phyloP scores from a whole-genome alignment of 2,329 filamentous ascomycete genomes.

The Apiospora arundinis region DNA sequence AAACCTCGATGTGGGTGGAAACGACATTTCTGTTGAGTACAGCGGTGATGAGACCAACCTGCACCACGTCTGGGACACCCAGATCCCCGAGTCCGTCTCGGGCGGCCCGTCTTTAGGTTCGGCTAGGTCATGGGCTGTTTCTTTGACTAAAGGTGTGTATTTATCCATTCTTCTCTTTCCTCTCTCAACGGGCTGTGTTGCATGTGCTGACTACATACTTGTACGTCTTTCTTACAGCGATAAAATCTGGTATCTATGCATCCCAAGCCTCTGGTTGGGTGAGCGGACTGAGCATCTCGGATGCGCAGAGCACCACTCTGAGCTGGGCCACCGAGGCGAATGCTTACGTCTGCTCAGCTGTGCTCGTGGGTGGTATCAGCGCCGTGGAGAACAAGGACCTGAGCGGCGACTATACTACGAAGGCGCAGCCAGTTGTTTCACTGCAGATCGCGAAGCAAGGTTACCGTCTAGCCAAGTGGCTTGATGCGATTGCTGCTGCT shows the following conservation, averaged over 20 bases:
- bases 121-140: conserved; percentile 47
- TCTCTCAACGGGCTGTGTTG: conserved; percentile 7
- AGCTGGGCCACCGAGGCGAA: conserved; percentile 49
- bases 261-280: conserved; percentile 44
- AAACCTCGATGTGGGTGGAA: conserved; percentile 59
- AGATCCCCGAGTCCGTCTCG: conserved; percentile 56
- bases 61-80: conserved; percentile 66
- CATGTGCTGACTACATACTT: not conserved
- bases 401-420: conserved; percentile 47
- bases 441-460: conserved; percentile 54
- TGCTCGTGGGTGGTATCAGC: conserved; percentile 45
- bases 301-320: conserved; percentile 40
- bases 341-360: conserved; percentile 49
- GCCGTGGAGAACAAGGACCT: conserved; percentile 48
- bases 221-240: conserved; percentile 33
- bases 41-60: conserved; percentile 60
- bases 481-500: conserved; percentile 39
- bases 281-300: conserved; percentile 40
- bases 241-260: conserved; percentile 46
- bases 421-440: conserved; percentile 46
- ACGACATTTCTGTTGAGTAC: conserved; percentile 61
- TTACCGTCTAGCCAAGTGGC: conserved; percentile 44
- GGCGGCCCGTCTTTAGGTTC: conserved; percentile 44
- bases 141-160: conserved; percentile 39
- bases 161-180: not conserved